phyloP scores from a whole-genome alignment of 345 rosid genomes.

The Eucalyptus rudis region DNA sequence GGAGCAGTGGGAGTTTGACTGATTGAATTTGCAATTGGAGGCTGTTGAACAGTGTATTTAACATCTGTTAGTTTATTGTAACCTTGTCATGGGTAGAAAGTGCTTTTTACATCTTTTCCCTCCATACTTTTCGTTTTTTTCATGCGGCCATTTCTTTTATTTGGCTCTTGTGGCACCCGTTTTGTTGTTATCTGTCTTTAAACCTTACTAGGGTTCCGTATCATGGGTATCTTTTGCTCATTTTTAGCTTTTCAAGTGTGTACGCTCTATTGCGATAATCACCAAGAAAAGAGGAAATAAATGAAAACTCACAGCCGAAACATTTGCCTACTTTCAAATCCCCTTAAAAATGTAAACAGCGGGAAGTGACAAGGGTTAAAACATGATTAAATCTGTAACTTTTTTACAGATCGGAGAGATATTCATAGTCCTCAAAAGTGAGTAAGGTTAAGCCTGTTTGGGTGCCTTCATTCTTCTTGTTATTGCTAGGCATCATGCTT shows the following conservation, averaged over 20 bases:
- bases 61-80: background rate
- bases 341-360: background rate
- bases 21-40: background rate
- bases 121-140: background rate
- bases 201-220: background rate
- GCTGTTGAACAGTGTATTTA: background rate
- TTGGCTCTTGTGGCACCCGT: background rate
- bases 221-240: background rate
- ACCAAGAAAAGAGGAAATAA: background rate
- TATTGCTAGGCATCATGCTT: background rate
- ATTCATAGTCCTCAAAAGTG: background rate
- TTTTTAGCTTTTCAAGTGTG: background rate
- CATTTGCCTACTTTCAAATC: background rate
- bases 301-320: background rate
- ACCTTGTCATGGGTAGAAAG: background rate
- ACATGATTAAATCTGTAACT: background rate
- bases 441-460: background rate
- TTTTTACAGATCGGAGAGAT: background rate
- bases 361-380: background rate
- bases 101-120: background rate
- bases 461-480: background rate
- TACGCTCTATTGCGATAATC: background rate
- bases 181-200: background rate
- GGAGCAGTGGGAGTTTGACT: background rate
- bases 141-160: background rate